A percentile compares a stretch with the other conserved stretches of the same genome.
These are phyloP conservation scores for Corylus avellana DNA, from an alignment of 306 rosid species.

Conservation along the genomic window DNA sequence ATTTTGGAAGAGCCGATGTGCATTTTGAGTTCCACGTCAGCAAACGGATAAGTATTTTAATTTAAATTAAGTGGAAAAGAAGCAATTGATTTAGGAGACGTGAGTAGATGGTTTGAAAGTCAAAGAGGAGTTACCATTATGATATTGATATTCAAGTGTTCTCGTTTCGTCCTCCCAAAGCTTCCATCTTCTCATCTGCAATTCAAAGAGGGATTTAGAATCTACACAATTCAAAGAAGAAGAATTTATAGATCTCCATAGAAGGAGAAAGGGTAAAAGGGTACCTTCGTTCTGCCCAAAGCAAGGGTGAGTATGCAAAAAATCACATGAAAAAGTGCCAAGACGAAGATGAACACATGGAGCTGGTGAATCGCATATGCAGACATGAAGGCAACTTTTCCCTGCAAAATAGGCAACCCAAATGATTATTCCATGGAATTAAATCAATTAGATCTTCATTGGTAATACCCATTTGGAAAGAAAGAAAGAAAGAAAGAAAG, in stretches of 20 bases:
- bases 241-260: too few species aligned
- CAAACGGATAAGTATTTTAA: too few species aligned
- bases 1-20: too few species aligned
- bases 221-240: not conserved
- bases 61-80: too few species aligned
- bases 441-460: too few species aligned
- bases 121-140: conserved; percentile 35
- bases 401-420: conserved; percentile 37
- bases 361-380: conserved; percentile 94
- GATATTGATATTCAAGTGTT: conserved; percentile 44
- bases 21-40: too few species aligned
- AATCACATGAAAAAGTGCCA: conserved; percentile 68
- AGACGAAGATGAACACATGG: conserved; percentile 75
- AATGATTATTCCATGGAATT: too few species aligned
- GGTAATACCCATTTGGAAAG: not conserved
- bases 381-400: conserved; percentile 67
- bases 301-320: conserved; percentile 62
- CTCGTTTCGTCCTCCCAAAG: conserved; percentile 75
- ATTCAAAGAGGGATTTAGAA: conserved; percentile 16
- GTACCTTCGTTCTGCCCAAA: conserved; percentile 76
- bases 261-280: not conserved
- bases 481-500: not conserved
- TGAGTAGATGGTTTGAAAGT: not conserved
- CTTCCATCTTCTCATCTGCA: conserved; percentile 81
- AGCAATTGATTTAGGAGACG: too few species aligned